Evolutionary conservation across 768 basidiomycete genomes (phyloP), one percentile per base, ranked within the genome.

Genomic region (Leccinum pellstonianum): DNA sequence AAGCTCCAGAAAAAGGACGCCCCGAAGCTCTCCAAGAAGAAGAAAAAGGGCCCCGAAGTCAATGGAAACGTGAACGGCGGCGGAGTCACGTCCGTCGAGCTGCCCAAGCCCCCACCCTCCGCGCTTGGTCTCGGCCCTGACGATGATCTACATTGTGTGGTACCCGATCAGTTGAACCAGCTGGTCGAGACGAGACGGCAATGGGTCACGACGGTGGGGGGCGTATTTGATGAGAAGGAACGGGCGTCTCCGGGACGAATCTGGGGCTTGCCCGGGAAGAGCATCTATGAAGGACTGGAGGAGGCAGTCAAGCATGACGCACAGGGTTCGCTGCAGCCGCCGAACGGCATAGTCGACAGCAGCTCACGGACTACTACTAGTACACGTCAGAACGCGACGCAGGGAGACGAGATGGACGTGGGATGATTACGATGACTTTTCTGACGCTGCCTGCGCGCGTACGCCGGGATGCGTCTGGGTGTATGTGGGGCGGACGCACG

Each of bases 1-100:
- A 93, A 90, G 73, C 80, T 95, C 51, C 88, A 92, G 78, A 88
- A 90, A 78, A 93, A 90, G 73, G 88, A 90, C 56, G 81, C 75
- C 4, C 86, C 86, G 12, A 93, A 93, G 74, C 75, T 83, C 15
- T 69, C 72, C 56, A 84, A 83, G 73, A 90, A 90, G 82, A 91
- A 88, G 77, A 93, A 91, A 77, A 90, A 84, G 79, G 63, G 61
- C 31, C 69, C 70, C 14, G 75, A 75, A 55, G 61, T 67, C n/a
- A 73, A 73, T 43, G 71, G 67, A 62, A 75, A 56, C 62, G 72
- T 62, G 55, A 68, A 67, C 55, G 74, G 73, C 47, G 69, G 73
- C 51, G 66, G 69, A 48, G 19, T 33, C 25, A 69, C 69, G 52
- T 60, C 70, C 55, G 57, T 72, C 21, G 76, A 78, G 38, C 62